Evolutionary conservation across 1,139 yeast species (phyloP).

Genomic region (Saccharomyces hybrid): DNA sequence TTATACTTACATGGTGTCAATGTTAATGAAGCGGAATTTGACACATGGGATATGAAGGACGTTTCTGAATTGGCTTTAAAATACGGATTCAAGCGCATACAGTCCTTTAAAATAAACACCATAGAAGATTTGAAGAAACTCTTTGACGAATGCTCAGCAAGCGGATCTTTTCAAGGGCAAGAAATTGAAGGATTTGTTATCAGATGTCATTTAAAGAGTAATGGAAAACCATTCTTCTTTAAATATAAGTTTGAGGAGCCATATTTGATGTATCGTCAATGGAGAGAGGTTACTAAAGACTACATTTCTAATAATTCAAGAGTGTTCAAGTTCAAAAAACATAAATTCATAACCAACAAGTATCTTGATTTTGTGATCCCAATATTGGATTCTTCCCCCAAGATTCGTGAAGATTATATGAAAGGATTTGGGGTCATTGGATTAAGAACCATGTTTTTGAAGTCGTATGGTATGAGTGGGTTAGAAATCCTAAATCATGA

Average conservation of each 20-base stretch:
- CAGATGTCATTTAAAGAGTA: slow-evolving; percentile 40
- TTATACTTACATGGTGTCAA: slow-evolving; percentile 87
- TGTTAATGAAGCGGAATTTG: slow-evolving; percentile 53
- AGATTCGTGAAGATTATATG: slow-evolving; percentile 40
- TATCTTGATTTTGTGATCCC: slow-evolving; percentile 63
- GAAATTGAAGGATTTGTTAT: slow-evolving; percentile 95
- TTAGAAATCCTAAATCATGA: slow-evolving; percentile 39
- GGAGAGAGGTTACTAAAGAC: slow-evolving; percentile 77
- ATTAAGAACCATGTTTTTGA: slow-evolving; percentile 54
- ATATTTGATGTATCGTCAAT: slow-evolving; percentile 78
- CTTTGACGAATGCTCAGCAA: slow-evolving; percentile 49
- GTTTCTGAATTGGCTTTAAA: slow-evolving; percentile 54
- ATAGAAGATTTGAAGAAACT: slow-evolving; percentile 42
- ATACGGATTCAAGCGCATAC: slow-evolving; percentile 67
- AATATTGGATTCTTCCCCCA: slow-evolving; percentile 42
- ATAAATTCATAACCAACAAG: slow-evolving; percentile 52
- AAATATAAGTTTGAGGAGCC: slow-evolving; percentile 96
- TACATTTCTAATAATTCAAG: slow-evolving; percentile 43
- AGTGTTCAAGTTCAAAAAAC: slow-evolving; percentile 42
- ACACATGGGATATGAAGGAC: slow-evolving; percentile 52
- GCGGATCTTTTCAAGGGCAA: slow-evolving; percentile 62
- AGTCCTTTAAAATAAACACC: slow-evolving; percentile 38
- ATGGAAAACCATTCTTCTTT: slow-evolving; percentile 53
- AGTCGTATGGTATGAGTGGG: slow-evolving; percentile 41
- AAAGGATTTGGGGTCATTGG: slow-evolving; percentile 69